These are phyloP conservation scores for Fusarium floridanum DNA, from an alignment of 2,329 filamentous ascomycete genomes.

Conservation along the genomic window DNA sequence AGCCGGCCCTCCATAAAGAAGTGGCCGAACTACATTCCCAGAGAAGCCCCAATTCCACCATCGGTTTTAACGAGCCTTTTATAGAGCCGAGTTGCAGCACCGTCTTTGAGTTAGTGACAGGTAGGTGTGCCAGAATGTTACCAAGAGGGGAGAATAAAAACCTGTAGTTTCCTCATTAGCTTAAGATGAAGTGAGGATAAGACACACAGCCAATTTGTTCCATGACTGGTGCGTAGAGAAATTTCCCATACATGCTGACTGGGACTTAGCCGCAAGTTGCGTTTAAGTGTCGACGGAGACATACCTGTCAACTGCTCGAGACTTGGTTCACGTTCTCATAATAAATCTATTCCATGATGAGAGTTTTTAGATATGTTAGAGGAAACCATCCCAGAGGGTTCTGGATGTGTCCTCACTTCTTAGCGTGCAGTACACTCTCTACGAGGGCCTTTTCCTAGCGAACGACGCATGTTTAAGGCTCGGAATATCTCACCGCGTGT, in stretches of 20 bases:
- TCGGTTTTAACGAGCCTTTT: not conserved
- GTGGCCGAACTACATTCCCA: not conserved
- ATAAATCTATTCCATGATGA: not conserved
- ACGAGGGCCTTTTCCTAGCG: not conserved
- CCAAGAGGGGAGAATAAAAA: not conserved
- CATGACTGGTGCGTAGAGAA: not conserved
- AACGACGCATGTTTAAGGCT: not conserved
- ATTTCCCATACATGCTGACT: no score
- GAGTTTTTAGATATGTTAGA: no score
- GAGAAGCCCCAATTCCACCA: not conserved
- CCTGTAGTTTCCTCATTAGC: not conserved
- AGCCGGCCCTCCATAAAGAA: not conserved
- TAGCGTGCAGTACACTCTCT: not conserved
- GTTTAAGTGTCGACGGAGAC: not conserved
- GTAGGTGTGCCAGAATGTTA: not conserved
- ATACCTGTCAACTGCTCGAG: not conserved
- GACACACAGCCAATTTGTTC: not conserved
- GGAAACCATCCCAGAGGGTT: not conserved
- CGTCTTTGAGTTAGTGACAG: not conserved
- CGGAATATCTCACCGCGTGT: not conserved
- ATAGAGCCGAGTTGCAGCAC: not conserved
- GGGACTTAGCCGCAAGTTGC: not conserved
- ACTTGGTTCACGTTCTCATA: not conserved
- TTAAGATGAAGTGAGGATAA: not conserved
- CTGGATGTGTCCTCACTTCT: not conserved